A percentile compares a stretch with the other conserved stretches of the same genome.
phyloP scores from a whole-genome alignment of 2,329 filamentous ascomycete genomes.

The Aspergillus spinulosporus region DNA sequence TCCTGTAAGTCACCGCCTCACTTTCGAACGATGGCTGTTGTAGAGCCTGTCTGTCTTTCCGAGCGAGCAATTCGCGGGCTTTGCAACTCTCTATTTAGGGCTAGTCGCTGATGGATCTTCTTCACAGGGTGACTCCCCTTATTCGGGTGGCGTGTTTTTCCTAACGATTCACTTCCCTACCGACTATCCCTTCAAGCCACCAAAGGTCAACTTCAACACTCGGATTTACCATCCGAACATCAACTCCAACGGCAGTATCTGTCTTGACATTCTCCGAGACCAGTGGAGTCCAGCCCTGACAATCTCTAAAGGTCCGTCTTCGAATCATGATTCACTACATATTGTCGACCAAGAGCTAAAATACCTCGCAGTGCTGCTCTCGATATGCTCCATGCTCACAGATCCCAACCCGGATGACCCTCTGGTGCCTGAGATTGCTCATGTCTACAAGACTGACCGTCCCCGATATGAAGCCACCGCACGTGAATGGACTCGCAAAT shows the following conservation, averaged over 20 bases:
- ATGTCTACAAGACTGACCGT: conserved; percentile 99
- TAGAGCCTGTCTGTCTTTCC: neutral
- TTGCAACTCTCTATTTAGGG: neutral
- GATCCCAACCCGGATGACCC: conserved; percentile 99
- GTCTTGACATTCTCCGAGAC: conserved; percentile 95
- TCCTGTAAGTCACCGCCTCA: conserved; percentile 65
- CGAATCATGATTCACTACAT: neutral
- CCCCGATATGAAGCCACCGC: conserved; percentile 94
- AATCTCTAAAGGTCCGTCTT: conserved; percentile 84
- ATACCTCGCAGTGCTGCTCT: conserved; percentile 72
- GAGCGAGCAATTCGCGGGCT: conserved; percentile 9
- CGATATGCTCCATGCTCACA: conserved; percentile 99
- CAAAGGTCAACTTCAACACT: conserved; percentile 99
- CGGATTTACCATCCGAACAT: conserved; percentile 99
- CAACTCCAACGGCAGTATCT: conserved; percentile 99
- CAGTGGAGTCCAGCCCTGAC: conserved; percentile 99
- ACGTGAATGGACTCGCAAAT: conserved; percentile 98
- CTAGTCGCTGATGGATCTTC: conserved; percentile 33
- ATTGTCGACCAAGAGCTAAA: conserved; percentile 13
- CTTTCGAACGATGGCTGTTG: conserved; percentile 14
- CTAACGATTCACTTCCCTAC: conserved; percentile 98
- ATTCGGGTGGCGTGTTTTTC: conserved; percentile 98
- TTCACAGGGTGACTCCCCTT: conserved; percentile 86
- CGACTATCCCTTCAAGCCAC: conserved; percentile 99
- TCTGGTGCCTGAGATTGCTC: conserved; percentile 96